A percentile compares a stretch with the other conserved stretches of the same genome.
phyloP scores from a whole-genome alignment of 805 yeast genomes.

The Ogataea corticis region DNA sequence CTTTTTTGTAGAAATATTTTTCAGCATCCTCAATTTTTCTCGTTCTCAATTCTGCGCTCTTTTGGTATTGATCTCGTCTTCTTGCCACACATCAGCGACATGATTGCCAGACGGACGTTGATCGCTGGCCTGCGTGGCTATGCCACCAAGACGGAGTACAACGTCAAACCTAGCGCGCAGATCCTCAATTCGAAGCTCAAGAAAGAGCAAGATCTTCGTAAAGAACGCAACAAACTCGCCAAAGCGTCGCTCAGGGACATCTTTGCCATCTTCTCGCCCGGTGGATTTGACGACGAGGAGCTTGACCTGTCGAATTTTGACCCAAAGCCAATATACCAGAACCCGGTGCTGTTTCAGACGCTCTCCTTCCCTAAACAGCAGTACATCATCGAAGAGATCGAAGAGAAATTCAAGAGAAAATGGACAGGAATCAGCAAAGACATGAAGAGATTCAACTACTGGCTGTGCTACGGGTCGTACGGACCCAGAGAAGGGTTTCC shows the following conservation, averaged over 20 bases:
- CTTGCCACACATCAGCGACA: neutral
- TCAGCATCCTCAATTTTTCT: too few relatives aligned
- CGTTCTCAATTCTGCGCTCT: too few relatives aligned
- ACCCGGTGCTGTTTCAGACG: conserved; percentile 29
- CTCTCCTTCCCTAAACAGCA: conserved; percentile 57
- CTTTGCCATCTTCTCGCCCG: conserved; percentile 34
- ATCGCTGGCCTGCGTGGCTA: too few relatives aligned
- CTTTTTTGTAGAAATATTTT: neutral
- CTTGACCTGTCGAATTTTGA: conserved; percentile 35
- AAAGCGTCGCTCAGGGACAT: conserved; percentile 42
- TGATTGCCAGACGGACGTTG: neutral
- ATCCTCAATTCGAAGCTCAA: conserved; percentile 26
- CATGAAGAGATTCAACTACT: conserved; percentile 58
- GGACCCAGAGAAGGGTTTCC: conserved; percentile 64
- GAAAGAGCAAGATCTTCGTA: conserved; percentile 30
- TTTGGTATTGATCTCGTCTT: too few relatives aligned
- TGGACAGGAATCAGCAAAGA: conserved; percentile 55
- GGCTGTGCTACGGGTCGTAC: conserved; percentile 67
- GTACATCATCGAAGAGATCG: conserved; percentile 50
- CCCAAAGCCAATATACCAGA: conserved; percentile 32
- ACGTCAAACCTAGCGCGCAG: conserved; percentile 27
- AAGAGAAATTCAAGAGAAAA: conserved; percentile 44
- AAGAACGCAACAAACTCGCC: conserved; percentile 37
- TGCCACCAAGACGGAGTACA: neutral
- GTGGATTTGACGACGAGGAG: conserved; percentile 33